A percentile compares a stretch with the other conserved stretches of the same genome.
These are phyloP conservation scores for Davidsoniella australis DNA, from an alignment of 2,329 filamentous ascomycete species.

Conservation along the genomic window DNA sequence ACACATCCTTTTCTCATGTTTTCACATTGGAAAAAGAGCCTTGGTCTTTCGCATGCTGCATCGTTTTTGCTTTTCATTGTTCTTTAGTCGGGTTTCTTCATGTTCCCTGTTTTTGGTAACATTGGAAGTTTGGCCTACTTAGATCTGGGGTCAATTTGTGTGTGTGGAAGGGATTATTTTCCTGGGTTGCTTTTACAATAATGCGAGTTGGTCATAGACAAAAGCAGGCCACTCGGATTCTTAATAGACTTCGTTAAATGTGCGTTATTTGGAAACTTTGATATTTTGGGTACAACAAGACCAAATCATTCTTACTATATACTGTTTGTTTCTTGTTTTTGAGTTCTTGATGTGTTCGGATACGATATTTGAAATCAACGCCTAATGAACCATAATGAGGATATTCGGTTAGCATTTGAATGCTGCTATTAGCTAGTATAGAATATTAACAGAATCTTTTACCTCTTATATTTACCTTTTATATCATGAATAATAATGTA, in stretches of 20 bases:
- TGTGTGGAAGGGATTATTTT: constrained; percentile 3
- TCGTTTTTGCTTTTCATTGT: too few relatives aligned
- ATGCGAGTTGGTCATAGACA: not conserved
- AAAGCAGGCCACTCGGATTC: not conserved
- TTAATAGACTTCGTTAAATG: not conserved
- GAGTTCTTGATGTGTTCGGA: constrained; percentile 2
- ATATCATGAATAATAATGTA: too few relatives aligned
- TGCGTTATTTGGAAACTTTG: not conserved
- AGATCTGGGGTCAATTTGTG: not conserved
- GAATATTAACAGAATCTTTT: too few relatives aligned
- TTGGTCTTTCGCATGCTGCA: too few relatives aligned
- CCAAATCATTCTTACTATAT: constrained; percentile 2
- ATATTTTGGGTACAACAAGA: constrained; percentile 11
- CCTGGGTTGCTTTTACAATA: not conserved
- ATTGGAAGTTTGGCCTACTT: too few relatives aligned
- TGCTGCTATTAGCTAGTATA: not conserved
- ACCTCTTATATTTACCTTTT: not conserved
- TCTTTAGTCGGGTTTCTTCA: too few relatives aligned
- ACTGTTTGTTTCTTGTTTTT: constrained; percentile 4
- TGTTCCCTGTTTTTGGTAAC: too few relatives aligned
- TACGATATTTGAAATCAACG: constrained; percentile 1
- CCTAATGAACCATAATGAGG: not conserved
- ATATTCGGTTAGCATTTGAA: not conserved
- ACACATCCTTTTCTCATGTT: too few relatives aligned
- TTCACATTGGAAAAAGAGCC: too few relatives aligned